Evolutionary conservation across 192 early-diverging fungal genomes (phyloP).

Genomic region (Lunasporangiospora selenospora): DNA sequence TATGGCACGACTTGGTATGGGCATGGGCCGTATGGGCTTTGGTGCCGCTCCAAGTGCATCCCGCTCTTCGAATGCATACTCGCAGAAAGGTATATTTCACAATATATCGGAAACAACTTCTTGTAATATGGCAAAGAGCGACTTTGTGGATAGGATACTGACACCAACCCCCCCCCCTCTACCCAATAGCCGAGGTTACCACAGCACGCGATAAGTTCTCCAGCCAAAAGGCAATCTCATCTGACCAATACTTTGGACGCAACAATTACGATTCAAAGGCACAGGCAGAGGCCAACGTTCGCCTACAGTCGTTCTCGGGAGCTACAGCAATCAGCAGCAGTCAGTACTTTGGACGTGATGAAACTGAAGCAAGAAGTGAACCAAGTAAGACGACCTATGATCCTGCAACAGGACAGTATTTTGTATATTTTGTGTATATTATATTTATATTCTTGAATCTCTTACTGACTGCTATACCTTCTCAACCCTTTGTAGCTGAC

Average conservation of each 20-base stretch:
- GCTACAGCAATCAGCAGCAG: conserved; percentile 83
- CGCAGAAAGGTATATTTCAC: too few relatives aligned
- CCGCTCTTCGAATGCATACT: conserved; percentile 24
- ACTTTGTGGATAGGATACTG: too few relatives aligned
- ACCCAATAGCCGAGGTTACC: conserved; percentile 39
- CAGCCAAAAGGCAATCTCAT: conserved; percentile 86
- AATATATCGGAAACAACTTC: conserved; percentile 58
- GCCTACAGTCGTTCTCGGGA: conserved; percentile 71
- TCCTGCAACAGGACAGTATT: too few relatives aligned
- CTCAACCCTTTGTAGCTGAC: conserved; percentile 36
- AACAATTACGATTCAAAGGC: conserved; percentile 67
- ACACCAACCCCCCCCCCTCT: too few relatives aligned
- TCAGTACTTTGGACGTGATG: conserved; percentile 84
- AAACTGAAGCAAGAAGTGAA: conserved; percentile 47
- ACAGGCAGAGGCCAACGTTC: conserved; percentile 57
- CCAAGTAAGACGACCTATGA: too few relatives aligned
- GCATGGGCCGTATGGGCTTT: conserved; percentile 73
- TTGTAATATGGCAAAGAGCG: too few relatives aligned
- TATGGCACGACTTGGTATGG: conserved; percentile 72
- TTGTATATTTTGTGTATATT: too few relatives aligned
- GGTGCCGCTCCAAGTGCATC: conserved; percentile 43
- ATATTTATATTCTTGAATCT: too few relatives aligned
- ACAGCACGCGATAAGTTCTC: conserved; percentile 83
- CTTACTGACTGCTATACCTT: too few relatives aligned
- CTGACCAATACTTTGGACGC: conserved; percentile 92